phyloP scores from a whole-genome alignment of 1,284 basidiomycete genomes.

The Spongispora temasekensis region DNA sequence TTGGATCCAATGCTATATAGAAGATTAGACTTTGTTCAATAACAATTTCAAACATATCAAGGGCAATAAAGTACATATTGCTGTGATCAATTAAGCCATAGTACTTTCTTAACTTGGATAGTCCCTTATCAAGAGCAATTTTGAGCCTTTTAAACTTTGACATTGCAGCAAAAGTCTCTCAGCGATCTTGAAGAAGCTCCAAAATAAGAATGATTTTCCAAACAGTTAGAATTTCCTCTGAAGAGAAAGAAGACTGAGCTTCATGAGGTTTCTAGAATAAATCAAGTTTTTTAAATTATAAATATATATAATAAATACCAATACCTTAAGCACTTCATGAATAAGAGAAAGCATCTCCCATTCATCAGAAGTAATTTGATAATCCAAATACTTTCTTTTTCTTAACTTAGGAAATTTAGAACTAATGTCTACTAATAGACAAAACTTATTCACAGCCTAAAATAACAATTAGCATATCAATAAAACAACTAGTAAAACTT shows the following conservation, averaged over 20 bases:
- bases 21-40: not conserved
- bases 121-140: not conserved
- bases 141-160: not conserved
- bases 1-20: not conserved
- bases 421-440: not conserved
- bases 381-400: not conserved
- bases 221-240: not conserved
- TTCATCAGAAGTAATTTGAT: not conserved
- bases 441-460: not conserved
- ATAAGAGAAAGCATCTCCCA: not conserved
- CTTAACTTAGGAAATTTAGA: not conserved
- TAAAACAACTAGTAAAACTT: not conserved
- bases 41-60: not conserved
- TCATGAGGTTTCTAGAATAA: not conserved
- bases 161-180: not conserved
- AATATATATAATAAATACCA: not conserved
- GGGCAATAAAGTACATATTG: not conserved
- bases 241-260: not conserved
- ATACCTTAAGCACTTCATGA: not conserved
- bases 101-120: not conserved
- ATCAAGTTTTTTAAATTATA: not conserved
- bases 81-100: not conserved
- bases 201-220: not conserved
- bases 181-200: not conserved
- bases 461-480: not conserved